Conservation (phyloP, 768 basidiomycete species). For the Tricholoma furcatifolium region DNA sequence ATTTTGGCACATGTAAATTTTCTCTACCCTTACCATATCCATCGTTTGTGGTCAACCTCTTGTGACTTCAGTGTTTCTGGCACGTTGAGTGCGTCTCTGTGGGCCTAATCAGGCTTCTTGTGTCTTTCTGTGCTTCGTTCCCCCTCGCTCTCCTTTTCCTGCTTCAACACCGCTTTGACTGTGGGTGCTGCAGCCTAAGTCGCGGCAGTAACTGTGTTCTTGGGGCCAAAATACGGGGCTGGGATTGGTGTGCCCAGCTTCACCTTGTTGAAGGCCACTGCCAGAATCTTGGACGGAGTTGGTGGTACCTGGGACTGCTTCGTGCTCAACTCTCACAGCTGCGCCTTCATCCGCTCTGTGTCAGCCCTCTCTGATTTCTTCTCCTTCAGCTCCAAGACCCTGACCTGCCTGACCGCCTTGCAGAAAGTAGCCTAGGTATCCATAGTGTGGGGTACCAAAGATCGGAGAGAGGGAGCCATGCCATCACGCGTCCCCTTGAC, state of each 20-base stretch:
- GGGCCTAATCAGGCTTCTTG: too few relatives aligned
- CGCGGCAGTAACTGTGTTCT: not conserved
- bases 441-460: not conserved
- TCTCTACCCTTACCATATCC: too few relatives aligned
- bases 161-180: not conserved
- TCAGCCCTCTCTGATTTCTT: constrained; percentile 1
- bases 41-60: too few relatives aligned
- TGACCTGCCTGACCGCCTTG: not conserved
- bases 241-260: not conserved
- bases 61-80: too few relatives aligned
- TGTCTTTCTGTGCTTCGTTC: too few relatives aligned
- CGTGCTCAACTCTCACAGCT: too few relatives aligned
- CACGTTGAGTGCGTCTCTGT: too few relatives aligned
- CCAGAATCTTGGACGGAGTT: not conserved
- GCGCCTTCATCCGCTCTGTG: not conserved
- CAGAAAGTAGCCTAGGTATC: constrained; percentile 3
- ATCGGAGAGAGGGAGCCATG: constrained; percentile 3
- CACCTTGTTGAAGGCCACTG: not conserved
- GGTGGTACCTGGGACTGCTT: constrained; percentile 4
- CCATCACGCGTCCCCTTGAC: not conserved
- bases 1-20: too few relatives aligned
- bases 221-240: not conserved
- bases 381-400: constrained; percentile 8
- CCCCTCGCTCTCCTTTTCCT: too few relatives aligned
- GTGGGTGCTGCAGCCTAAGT: not conserved